Conservation (phyloP, 805 yeast genomes). For the Candida takata region DNA sequence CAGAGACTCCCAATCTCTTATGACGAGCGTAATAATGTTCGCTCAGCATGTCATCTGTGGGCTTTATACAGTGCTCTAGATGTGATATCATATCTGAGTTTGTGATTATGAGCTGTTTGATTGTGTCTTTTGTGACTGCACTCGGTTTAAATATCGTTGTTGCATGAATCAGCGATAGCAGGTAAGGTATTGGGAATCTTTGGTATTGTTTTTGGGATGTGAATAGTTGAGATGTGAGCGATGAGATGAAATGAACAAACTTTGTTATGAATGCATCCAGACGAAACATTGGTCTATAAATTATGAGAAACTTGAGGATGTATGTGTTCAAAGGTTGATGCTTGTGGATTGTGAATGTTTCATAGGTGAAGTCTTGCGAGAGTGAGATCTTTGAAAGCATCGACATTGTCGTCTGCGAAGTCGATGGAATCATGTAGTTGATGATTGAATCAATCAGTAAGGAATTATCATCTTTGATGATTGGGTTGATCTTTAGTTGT, state of each 20-base stretch:
- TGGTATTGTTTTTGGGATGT: background rate
- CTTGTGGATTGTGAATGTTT: constrained; percentile 22
- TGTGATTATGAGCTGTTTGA: constrained; percentile 16
- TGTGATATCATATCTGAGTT: background rate
- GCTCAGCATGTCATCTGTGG: constrained; percentile 18
- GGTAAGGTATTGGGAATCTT: constrained; percentile 44
- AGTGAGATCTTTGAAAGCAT: constrained; percentile 27
- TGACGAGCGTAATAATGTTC: constrained; percentile 11
- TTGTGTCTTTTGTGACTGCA: constrained; percentile 41
- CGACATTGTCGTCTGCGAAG: constrained; percentile 26
- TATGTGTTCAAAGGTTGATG: constrained; percentile 28
- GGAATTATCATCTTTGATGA: constrained; percentile 27
- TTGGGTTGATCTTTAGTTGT: constrained; percentile 8
- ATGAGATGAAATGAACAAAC: constrained; percentile 31
- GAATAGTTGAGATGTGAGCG: constrained; percentile 20
- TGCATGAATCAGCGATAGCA: constrained; percentile 50
- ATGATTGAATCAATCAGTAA: constrained; percentile 31
- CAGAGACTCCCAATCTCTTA: constrained; percentile 21
- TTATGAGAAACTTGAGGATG: constrained; percentile 37
- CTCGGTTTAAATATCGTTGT: constrained; percentile 53
- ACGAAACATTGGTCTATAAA: constrained; percentile 35
- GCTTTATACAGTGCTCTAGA: constrained; percentile 11
- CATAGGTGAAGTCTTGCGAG: constrained; percentile 3
- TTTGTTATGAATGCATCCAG: constrained; percentile 42
- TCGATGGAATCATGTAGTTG: constrained; percentile 31